Evolutionary conservation across 129 eudicot species (phyloP).

Genomic region (Apium graveolens): DNA sequence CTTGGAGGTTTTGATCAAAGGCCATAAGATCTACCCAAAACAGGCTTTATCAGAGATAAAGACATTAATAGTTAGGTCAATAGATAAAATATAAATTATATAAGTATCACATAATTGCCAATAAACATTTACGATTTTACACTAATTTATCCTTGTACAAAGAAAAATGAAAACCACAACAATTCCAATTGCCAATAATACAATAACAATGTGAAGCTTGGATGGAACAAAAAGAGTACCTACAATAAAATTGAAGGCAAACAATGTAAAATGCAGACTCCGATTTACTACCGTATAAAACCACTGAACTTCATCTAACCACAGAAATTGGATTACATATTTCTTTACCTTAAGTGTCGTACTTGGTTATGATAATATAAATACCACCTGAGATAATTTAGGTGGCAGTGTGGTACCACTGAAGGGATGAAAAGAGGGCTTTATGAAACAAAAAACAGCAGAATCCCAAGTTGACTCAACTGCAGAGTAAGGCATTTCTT

Average conservation of each 20-base stretch:
- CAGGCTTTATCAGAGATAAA: not conserved
- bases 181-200: not conserved
- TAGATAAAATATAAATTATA: not conserved
- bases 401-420: not conserved
- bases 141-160: not conserved
- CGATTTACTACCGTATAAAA: not conserved
- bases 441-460: not conserved
- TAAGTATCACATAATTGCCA: not conserved
- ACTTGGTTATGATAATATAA: not conserved
- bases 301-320: not conserved
- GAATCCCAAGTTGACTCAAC: not conserved
- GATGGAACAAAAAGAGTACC: not conserved
- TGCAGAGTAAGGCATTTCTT: no score
- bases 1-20: conserved; percentile 26
- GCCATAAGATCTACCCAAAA: conserved; percentile 43
- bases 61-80: not conserved
- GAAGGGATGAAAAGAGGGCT: not conserved
- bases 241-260: not conserved
- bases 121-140: not conserved
- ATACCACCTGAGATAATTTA: not conserved
- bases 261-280: not conserved
- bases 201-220: not conserved
- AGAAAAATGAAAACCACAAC: not conserved
- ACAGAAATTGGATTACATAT: no score
- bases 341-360: not conserved